Evolutionary conservation across 352 stramenopile species (phyloP).

Genomic region (Pythium brachiatum): DNA sequence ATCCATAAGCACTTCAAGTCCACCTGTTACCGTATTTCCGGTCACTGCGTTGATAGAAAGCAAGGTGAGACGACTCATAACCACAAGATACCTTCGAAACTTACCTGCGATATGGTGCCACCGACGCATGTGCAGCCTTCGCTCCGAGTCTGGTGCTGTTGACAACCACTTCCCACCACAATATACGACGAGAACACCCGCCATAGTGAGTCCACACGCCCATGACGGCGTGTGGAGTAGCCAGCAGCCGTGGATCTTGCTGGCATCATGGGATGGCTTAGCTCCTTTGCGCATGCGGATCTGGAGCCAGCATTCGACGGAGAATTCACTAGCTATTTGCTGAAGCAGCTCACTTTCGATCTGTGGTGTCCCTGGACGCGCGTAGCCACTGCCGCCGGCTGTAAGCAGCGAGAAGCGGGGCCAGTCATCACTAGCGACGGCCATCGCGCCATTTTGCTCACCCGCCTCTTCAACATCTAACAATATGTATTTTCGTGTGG

Average conservation of each 20-base stretch:
- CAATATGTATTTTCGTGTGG: constrained; percentile 21
- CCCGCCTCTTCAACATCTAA: constrained; percentile 22
- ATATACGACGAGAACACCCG: constrained; percentile 11
- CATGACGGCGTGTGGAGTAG: constrained; percentile 29
- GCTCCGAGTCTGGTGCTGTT: not conserved
- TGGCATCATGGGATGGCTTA: not conserved
- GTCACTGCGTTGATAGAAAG: not conserved
- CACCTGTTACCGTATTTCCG: not conserved
- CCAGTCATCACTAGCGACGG: constrained; percentile 34
- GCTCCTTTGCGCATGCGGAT: constrained; percentile 16
- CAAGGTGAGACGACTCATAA: not conserved
- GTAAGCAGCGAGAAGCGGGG: constrained; percentile 38
- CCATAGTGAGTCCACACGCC: constrained; percentile 24
- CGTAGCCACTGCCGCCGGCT: constrained; percentile 14
- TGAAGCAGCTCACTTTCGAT: constrained; percentile 14
- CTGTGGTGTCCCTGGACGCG: not conserved
- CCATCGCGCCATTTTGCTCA: constrained; percentile 22
- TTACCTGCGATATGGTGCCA: constrained; percentile 28
- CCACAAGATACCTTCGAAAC: not conserved
- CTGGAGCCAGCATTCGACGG: constrained; percentile 39
- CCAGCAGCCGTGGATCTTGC: constrained; percentile 25
- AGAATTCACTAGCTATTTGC: constrained; percentile 11
- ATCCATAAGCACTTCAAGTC: constrained; percentile 8
- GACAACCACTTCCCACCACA: constrained; percentile 9
- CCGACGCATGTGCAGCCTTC: not conserved